These are phyloP conservation scores for Cryptosporidium viatorum DNA, from an alignment of 169 alveolate genomes.

Conservation along the genomic window DNA sequence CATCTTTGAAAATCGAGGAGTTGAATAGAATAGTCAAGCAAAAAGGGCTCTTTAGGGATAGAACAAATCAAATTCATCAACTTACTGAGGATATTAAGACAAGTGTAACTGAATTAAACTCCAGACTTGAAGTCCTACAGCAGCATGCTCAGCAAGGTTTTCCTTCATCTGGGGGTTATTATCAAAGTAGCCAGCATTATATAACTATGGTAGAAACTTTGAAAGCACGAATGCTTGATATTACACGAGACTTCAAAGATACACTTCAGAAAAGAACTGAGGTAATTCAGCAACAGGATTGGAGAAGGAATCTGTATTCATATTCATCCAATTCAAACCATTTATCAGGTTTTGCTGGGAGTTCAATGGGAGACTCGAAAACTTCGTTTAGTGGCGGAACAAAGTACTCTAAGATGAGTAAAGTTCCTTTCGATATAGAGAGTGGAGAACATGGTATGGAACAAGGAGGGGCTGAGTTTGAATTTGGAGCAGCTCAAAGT, in stretches of 20 bases:
- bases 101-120: slow-evolving; percentile 78
- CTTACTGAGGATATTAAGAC: slow-evolving; percentile 79
- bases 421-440: slow-evolving; percentile 69
- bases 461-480: neutral
- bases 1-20: slow-evolving; percentile 77
- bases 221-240: slow-evolving; percentile 76
- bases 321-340: slow-evolving; percentile 42
- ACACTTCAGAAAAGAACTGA: slow-evolving; percentile 76
- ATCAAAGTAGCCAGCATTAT: slow-evolving; percentile 74
- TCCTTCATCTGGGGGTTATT: slow-evolving; percentile 61
- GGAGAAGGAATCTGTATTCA: slow-evolving; percentile 72
- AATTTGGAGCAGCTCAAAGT: slow-evolving; percentile 34
- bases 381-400: slow-evolving; percentile 21
- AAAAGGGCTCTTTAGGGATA: slow-evolving; percentile 80
- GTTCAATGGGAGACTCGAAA: neutral
- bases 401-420: slow-evolving; percentile 40
- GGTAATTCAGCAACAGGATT: slow-evolving; percentile 75
- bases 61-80: slow-evolving; percentile 78
- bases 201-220: slow-evolving; percentile 69
- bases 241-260: slow-evolving; percentile 78
- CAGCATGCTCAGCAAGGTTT: slow-evolving; percentile 69
- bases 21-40: slow-evolving; percentile 77
- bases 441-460: slow-evolving; percentile 38
- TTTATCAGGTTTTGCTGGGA: neutral
- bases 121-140: slow-evolving; percentile 74